These are phyloP conservation scores for Zygoascus sp. DNA, from an alignment of 1,139 yeast species.

Conservation along the genomic window DNA sequence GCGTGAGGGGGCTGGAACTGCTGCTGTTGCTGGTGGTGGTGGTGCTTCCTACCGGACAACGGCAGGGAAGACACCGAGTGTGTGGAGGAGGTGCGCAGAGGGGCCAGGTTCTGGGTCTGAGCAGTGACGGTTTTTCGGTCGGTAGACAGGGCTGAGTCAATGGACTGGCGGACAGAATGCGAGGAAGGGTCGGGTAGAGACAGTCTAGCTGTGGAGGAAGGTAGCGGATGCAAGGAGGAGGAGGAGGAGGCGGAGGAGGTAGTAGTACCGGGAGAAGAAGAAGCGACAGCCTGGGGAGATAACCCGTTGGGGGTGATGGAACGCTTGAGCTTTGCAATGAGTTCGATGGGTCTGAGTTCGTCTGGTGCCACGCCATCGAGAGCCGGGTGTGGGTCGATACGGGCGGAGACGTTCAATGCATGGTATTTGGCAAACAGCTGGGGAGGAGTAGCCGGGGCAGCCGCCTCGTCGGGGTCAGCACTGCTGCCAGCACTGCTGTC, in stretches of 20 bases:
- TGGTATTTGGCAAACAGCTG: constrained; percentile 1
- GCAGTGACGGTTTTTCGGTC: constrained; percentile 3
- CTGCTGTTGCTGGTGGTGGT: not conserved
- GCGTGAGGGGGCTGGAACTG: not conserved
- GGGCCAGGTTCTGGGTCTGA: not conserved
- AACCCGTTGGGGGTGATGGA: not conserved
- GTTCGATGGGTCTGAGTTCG: not conserved
- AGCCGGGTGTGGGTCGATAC: not conserved
- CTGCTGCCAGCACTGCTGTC: not conserved
- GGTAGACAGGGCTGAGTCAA: constrained; percentile 12
- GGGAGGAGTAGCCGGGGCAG: too few species aligned
- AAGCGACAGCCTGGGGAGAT: not conserved
- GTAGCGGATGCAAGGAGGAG: too few species aligned
- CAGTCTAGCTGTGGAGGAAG: too few species aligned
- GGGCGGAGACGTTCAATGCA: not conserved
- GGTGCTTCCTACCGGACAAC: not conserved
- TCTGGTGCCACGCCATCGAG: not conserved
- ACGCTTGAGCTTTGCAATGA: not conserved
- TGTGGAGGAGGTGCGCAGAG: constrained; percentile 6
- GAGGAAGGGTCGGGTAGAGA: not conserved
- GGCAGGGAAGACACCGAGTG: constrained; percentile 3
- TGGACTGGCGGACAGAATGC: constrained; percentile 7
- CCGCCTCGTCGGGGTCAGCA: not conserved
- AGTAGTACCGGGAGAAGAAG: too few species aligned
- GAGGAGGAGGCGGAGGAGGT: not conserved